phyloP scores from a whole-genome alignment of 345 rosid species.

The Eutrema yunnanense region DNA sequence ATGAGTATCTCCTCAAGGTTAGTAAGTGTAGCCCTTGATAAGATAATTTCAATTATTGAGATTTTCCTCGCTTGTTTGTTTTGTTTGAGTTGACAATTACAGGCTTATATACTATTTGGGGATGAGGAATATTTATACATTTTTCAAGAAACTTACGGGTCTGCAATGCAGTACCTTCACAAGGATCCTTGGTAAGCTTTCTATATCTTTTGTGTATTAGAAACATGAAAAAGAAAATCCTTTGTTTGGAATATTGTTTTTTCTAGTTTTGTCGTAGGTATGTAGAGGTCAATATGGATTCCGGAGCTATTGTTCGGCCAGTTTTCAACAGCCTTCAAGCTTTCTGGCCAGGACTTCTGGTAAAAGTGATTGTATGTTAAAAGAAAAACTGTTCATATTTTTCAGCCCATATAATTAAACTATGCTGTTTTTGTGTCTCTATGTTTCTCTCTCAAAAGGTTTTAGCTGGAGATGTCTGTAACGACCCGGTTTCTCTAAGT shows the following conservation, averaged over 20 bases:
- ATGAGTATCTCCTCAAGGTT: conserved; percentile 96
- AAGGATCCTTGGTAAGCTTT: conserved; percentile 93
- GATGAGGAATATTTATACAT: conserved; percentile 90
- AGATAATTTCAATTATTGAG: neutral
- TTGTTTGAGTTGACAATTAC: conserved; percentile 27
- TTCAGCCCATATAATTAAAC: neutral
- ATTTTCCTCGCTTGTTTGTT: neutral
- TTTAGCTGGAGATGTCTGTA: conserved; percentile 90
- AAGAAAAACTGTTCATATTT: neutral
- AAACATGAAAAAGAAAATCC: conserved; percentile 24
- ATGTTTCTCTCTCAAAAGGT: conserved; percentile 47
- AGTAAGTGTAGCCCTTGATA: conserved; percentile 7
- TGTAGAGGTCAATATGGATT: conserved; percentile 99
- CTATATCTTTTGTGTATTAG: conserved; percentile 16
- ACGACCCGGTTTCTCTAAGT: too few relatives aligned
- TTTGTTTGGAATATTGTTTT: conserved; percentile 22
- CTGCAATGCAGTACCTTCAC: conserved; percentile 4
- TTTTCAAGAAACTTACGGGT: conserved; percentile 73
- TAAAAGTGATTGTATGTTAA: conserved; percentile 8
- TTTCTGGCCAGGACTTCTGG: conserved; percentile 99
- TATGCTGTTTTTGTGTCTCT: neutral
- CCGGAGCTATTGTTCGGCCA: conserved; percentile 95
- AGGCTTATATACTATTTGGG: conserved; percentile 94
- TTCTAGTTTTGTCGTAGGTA: conserved; percentile 49
- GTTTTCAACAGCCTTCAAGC: conserved; percentile 97